Conservation (phyloP, 2,329 filamentous ascomycete genomes). For the Penicillium rolfsii region DNA sequence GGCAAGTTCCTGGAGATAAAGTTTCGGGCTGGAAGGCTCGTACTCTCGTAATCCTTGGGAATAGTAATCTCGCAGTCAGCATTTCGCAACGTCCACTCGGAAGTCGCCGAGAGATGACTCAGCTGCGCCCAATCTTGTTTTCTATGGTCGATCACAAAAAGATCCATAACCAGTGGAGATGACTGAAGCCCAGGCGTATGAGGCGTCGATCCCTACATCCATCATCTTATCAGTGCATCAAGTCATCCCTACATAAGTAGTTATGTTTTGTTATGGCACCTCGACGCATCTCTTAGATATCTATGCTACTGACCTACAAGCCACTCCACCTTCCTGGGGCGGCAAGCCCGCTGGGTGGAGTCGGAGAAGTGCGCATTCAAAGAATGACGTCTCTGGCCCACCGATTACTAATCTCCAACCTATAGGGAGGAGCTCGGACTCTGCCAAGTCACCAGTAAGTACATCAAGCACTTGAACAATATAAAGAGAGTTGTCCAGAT, state of each 20-base stretch:
- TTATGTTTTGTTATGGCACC: neutral
- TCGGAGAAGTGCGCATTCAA: neutral
- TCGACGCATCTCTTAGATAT: neutral
- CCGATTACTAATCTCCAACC: neutral
- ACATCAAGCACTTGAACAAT: no score
- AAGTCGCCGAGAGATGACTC: constrained; percentile 17
- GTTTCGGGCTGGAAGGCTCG: neutral
- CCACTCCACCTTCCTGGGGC: neutral
- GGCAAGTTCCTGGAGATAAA: neutral
- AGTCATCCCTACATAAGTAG: neutral
- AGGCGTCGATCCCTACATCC: neutral
- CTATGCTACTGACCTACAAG: neutral
- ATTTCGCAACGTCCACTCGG: no score
- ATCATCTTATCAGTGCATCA: neutral
- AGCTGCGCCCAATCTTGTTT: constrained; percentile 26
- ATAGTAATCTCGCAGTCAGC: neutral
- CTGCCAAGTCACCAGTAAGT: neutral
- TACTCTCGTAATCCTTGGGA: neutral
- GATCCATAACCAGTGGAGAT: neutral
- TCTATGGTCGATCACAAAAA: constrained; percentile 15
- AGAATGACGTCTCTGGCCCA: neutral
- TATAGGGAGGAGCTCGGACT: neutral
- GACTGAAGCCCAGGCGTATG: neutral
- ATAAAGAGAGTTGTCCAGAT: no score
- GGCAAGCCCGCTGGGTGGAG: neutral